phyloP scores from a whole-genome alignment of 768 basidiomycete genomes.

The Hemileccinum rubropunctum region DNA sequence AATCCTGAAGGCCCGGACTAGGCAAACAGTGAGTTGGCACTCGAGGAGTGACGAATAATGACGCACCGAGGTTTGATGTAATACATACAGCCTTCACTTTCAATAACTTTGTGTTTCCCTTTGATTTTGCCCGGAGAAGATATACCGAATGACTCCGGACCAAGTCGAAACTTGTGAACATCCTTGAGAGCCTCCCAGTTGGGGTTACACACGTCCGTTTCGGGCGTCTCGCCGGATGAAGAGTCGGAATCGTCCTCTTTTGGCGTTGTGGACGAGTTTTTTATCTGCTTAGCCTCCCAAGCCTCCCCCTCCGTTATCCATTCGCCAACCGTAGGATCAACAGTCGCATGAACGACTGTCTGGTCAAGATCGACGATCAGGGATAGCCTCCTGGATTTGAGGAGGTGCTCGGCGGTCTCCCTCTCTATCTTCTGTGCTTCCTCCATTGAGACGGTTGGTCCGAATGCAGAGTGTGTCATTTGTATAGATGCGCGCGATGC shows the following conservation, averaged over 20 bases:
- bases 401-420: conserved; percentile 76
- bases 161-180: conserved; percentile 84
- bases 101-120: conserved; percentile 62
- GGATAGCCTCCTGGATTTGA: conserved; percentile 74
- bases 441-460: conserved; percentile 87
- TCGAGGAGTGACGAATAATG: background rate
- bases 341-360: conserved; percentile 97
- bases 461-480: conserved; percentile 91
- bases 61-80: conserved; percentile 95
- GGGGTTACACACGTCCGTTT: conserved; percentile 73
- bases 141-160: conserved; percentile 68
- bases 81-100: conserved; percentile 87
- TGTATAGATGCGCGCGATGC: conserved; percentile 84
- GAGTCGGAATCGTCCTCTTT: conserved; percentile 30
- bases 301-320: conserved; percentile 88
- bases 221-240: conserved; percentile 40
- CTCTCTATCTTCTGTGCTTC: conserved; percentile 89
- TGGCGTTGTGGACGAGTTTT: conserved; percentile 36
- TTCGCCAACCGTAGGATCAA: conserved; percentile 97
- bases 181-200: conserved; percentile 92
- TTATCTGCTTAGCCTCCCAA: conserved; percentile 65
- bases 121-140: conserved; percentile 44
- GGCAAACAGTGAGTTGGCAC: background rate
- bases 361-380: conserved; percentile 99
- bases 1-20: conserved; percentile 82